phyloP scores from a whole-genome alignment of 2,329 filamentous ascomycete genomes.

The Stachybotrys echinatus region DNA sequence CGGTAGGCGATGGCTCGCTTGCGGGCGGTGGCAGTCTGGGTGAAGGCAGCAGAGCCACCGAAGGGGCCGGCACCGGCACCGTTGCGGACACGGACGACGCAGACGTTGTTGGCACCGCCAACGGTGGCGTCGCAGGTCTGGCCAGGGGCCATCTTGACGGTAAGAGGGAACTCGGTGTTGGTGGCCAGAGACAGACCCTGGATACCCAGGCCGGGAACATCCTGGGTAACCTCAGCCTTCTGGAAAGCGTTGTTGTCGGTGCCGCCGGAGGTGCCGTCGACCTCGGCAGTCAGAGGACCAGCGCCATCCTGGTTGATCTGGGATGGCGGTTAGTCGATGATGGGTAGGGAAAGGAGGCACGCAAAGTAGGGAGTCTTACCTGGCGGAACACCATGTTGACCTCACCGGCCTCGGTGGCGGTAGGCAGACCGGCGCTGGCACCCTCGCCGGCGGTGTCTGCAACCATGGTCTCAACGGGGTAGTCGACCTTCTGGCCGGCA shows the following conservation, averaged over 20 bases:
- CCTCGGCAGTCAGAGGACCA: slow-evolving; percentile 53
- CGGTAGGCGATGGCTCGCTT: slow-evolving; percentile 58
- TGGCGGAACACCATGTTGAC: slow-evolving; percentile 59
- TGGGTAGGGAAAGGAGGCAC: slow-evolving; percentile 50
- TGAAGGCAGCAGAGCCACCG: slow-evolving; percentile 62
- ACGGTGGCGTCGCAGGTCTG: slow-evolving; percentile 60
- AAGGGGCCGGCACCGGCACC: slow-evolving; percentile 58
- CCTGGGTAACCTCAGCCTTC: slow-evolving; percentile 50
- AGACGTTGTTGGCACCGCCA: slow-evolving; percentile 56
- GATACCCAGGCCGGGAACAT: slow-evolving; percentile 54
- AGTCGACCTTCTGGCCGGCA: slow-evolving; percentile 18
- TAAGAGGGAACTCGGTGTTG: slow-evolving; percentile 60
- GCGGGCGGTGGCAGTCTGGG: slow-evolving; percentile 49
- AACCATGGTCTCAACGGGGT: slow-evolving; percentile 44
- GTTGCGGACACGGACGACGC: slow-evolving; percentile 61
- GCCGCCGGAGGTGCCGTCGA: slow-evolving; percentile 60
- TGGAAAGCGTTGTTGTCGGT: slow-evolving; percentile 56
- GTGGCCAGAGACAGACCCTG: slow-evolving; percentile 53
- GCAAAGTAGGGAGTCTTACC: slow-evolving; percentile 11
- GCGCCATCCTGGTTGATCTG: slow-evolving; percentile 70
- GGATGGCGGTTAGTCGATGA: background rate
- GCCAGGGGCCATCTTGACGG: slow-evolving; percentile 60
- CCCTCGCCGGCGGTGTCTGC: slow-evolving; percentile 49
- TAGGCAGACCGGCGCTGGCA: slow-evolving; percentile 51
- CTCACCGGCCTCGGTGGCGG: slow-evolving; percentile 52